Conservation (phyloP, 257 asterid genomes). For the Solanum sitiens region DNA sequence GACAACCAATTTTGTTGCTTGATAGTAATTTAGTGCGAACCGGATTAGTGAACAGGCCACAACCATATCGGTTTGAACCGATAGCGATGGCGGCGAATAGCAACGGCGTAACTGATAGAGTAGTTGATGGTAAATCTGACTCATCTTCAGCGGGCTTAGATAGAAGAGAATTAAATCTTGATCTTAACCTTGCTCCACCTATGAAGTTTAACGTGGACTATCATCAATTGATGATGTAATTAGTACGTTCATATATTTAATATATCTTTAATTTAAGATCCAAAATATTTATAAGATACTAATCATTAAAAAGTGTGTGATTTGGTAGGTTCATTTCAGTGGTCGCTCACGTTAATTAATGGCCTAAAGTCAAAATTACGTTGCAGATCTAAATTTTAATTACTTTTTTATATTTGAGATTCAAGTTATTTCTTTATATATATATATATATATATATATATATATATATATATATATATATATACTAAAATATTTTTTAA, state of each 20-base stretch:
- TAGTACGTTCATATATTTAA: neutral
- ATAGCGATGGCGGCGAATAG: slow-evolving; percentile 4
- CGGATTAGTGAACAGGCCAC: slow-evolving; percentile 4
- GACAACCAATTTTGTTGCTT: slow-evolving; percentile 38
- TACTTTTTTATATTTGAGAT: no score
- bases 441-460: no score
- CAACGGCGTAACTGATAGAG: slow-evolving; percentile 12
- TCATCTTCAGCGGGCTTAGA: slow-evolving; percentile 18
- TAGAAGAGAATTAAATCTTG: slow-evolving; percentile 51
- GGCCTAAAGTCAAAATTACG: no score
- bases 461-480: no score
- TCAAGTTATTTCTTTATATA: no score
- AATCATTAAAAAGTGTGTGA: no score
- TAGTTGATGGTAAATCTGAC: slow-evolving; percentile 36
- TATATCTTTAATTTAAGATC: no score
- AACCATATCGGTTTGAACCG: slow-evolving; percentile 7
- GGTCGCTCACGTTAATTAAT: no score
- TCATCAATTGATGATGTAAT: slow-evolving; percentile 8
- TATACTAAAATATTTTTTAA: no score
- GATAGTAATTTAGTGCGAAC: neutral
- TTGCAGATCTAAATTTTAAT: no score
- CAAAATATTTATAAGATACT: no score
- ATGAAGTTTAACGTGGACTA: slow-evolving; percentile 14
- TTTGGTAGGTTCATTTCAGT: no score
- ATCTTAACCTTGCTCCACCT: slow-evolving; percentile 77